Evolutionary conservation across 495 filamentous ascomycete species (phyloP).

Genomic region (Platismatia glauca): DNA sequence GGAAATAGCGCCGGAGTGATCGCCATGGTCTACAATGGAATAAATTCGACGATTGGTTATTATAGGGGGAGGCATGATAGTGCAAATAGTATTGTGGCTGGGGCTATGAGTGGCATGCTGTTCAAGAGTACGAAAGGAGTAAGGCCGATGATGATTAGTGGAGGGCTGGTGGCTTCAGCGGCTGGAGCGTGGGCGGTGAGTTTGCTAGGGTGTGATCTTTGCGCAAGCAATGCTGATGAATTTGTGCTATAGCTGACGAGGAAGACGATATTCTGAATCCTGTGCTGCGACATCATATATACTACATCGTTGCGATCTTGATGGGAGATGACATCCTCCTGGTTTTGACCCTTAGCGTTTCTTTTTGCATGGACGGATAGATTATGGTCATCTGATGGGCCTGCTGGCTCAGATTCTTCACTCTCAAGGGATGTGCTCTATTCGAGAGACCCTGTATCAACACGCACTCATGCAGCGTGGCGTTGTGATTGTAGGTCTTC

Average conservation of each 20-base stretch:
- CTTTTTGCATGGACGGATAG: background rate
- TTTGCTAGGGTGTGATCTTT: constrained; percentile 20
- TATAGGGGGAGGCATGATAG: constrained; percentile 84
- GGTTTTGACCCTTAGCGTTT: constrained; percentile 8
- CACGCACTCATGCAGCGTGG: constrained; percentile 6
- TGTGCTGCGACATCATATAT: background rate
- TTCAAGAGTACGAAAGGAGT: constrained; percentile 92
- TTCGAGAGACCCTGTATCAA: constrained; percentile 10
- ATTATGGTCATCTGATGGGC: background rate
- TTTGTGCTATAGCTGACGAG: constrained; percentile 42
- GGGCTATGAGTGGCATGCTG: constrained; percentile 77
- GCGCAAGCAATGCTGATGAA: constrained; percentile 28
- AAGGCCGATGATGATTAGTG: constrained; percentile 86
- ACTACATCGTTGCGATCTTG: background rate
- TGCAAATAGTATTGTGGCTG: constrained; percentile 76
- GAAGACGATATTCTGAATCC: constrained; percentile 46
- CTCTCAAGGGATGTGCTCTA: constrained; percentile 5
- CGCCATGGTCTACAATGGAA: constrained; percentile 86
- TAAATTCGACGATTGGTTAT: constrained; percentile 86
- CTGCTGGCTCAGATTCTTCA: constrained; percentile 5
- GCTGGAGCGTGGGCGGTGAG: constrained; percentile 86
- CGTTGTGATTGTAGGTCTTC: background rate
- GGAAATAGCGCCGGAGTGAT: constrained; percentile 93
- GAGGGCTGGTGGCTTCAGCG: constrained; percentile 71
- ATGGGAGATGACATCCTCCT: background rate